phyloP scores from a whole-genome alignment of 2,329 filamentous ascomycete species.

The Pezicula radicicola region DNA sequence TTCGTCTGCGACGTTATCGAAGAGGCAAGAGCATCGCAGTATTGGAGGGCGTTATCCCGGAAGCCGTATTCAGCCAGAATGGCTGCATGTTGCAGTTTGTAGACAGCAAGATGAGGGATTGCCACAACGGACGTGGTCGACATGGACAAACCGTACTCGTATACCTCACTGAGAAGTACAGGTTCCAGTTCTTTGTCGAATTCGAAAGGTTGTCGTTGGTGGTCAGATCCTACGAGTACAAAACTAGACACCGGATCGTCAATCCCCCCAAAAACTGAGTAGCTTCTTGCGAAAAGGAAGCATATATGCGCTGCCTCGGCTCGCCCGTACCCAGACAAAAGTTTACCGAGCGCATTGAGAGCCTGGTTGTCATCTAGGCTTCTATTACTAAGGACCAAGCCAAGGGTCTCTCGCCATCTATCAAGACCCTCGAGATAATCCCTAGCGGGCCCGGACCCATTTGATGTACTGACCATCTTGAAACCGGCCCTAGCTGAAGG shows the following conservation, averaged over 20 bases:
- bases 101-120: conserved; percentile 80
- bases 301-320: conserved; percentile 92
- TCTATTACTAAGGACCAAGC: conserved; percentile 83
- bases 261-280: conserved; percentile 72
- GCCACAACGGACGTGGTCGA: conserved; percentile 55
- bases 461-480: conserved; percentile 80
- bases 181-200: conserved; percentile 80
- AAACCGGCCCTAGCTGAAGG: conserved; percentile 88
- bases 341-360: conserved; percentile 73
- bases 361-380: conserved; percentile 76
- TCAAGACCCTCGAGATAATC: conserved; percentile 83
- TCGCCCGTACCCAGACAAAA: conserved; percentile 82
- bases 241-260: conserved; percentile 79
- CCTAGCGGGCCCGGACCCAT: conserved; percentile 56
- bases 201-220: conserved; percentile 66
- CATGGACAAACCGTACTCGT: conserved; percentile 84
- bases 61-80: conserved; percentile 81
- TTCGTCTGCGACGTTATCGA: conserved; percentile 79
- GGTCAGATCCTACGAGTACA: conserved; percentile 82
- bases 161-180: conserved; percentile 92
- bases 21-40: conserved; percentile 79
- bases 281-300: conserved; percentile 77
- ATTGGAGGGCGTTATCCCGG: conserved; percentile 79
- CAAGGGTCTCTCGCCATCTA: conserved; percentile 89
- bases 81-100: conserved; percentile 87